A percentile compares a stretch with the other conserved stretches of the same genome.
Evolutionary conservation across 1,284 basidiomycete species (phyloP).

Genomic region (Leccinum griseonigrum): DNA sequence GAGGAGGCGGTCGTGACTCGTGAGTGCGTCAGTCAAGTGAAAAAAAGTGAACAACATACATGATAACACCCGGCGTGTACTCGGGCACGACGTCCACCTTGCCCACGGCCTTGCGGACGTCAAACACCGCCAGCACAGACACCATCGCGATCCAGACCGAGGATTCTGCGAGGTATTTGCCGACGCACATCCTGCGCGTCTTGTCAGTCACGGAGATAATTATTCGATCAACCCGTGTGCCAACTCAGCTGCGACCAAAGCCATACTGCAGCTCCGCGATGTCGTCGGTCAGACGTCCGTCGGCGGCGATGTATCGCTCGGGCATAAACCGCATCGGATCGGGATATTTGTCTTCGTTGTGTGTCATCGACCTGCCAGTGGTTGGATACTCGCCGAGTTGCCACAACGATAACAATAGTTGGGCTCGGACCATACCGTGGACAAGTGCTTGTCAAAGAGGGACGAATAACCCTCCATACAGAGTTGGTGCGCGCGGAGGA

Average conservation of each 20-base stretch:
- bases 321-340: slow-evolving; percentile 35
- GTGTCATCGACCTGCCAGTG: slow-evolving; percentile 25
- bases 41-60: slow-evolving; percentile 29
- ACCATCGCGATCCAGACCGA: slow-evolving; percentile 46
- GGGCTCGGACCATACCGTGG: slow-evolving; percentile 98
- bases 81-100: slow-evolving; percentile 38
- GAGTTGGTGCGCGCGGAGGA: slow-evolving; percentile 96
- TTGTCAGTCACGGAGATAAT: neutral
- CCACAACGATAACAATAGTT: slow-evolving; percentile 99
- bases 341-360: slow-evolving; percentile 26
- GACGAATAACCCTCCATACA: slow-evolving; percentile 99
- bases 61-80: slow-evolving; percentile 53
- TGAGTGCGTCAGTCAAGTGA: neutral
- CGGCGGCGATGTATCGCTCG: slow-evolving; percentile 28
- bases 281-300: slow-evolving; percentile 29
- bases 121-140: slow-evolving; percentile 31
- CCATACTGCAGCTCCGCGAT: slow-evolving; percentile 41
- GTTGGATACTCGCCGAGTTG: slow-evolving; percentile 86
- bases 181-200: slow-evolving; percentile 41
- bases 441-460: slow-evolving; percentile 91
- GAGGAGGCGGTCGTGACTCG: neutral
- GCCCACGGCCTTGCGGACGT: slow-evolving; percentile 1
- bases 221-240: neutral
- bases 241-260: slow-evolving; percentile 37
- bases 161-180: slow-evolving; percentile 40